Conservation (phyloP, 2,329 filamentous ascomycete species). For the Colletotrichum lini region DNA sequence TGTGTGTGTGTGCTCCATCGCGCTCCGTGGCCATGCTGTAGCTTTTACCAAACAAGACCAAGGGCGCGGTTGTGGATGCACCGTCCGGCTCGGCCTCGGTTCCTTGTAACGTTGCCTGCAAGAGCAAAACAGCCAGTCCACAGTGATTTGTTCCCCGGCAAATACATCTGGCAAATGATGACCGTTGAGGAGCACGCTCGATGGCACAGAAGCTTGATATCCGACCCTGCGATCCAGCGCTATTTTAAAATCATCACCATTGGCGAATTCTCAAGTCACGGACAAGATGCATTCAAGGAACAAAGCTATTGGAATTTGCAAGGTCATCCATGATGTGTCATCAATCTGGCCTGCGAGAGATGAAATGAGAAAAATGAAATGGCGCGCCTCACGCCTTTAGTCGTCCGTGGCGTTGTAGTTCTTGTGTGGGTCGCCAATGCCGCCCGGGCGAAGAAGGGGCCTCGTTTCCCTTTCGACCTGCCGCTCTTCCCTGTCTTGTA, state of each 20-base stretch:
- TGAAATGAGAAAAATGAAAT: neutral
- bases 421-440: conserved; percentile 62
- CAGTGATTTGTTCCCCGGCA: too few species aligned
- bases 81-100: neutral
- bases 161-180: too few species aligned
- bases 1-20: neutral
- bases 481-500: conserved; percentile 65
- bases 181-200: too few species aligned
- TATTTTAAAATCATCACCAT: neutral
- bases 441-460: conserved; percentile 64
- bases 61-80: neutral
- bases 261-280: neutral
- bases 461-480: conserved; percentile 66
- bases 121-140: too few species aligned
- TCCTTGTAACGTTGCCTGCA: too few species aligned
- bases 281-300: neutral
- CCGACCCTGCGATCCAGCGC: too few species aligned
- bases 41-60: neutral
- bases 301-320: neutral
- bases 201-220: too few species aligned
- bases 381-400: neutral
- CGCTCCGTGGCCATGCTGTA: neutral
- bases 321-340: neutral
- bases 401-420: conserved; percentile 54
- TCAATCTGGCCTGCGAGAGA: neutral